phyloP scores from a whole-genome alignment of 1,284 basidiomycete genomes.

The Ustilago nuda region DNA sequence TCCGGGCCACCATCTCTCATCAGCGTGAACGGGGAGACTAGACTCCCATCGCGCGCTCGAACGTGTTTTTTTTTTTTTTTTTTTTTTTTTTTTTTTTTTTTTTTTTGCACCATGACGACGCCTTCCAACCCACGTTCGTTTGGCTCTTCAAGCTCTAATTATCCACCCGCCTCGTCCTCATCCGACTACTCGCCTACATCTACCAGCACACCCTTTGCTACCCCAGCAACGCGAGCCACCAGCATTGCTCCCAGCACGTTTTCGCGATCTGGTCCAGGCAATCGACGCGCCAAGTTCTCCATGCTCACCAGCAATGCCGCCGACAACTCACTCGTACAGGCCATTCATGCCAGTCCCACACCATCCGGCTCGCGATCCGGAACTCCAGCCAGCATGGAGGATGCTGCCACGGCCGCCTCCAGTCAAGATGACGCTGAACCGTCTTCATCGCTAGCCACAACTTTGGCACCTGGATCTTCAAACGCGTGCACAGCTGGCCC shows the following conservation, averaged over 20 bases:
- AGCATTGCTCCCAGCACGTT: conserved; percentile 51
- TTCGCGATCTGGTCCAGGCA: conserved; percentile 50
- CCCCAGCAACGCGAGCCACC: conserved; percentile 46
- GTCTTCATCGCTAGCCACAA: conserved; percentile 11
- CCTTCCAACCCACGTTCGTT: conserved; percentile 48
- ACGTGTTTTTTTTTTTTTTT: conserved; percentile 9
- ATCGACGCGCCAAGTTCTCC: conserved; percentile 47
- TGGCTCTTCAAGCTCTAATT: conserved; percentile 25
- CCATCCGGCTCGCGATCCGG: conserved; percentile 43
- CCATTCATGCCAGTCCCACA: conserved; percentile 43
- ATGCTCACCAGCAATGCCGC: conserved; percentile 34
- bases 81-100: not conserved
- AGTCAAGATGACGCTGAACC: conserved; percentile 14
- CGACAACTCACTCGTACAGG: conserved; percentile 24
- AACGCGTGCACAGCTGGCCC: conserved; percentile 8
- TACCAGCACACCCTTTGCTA: conserved; percentile 51
- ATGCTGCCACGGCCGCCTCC: conserved; percentile 9
- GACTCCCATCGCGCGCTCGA: conserved; percentile 24
- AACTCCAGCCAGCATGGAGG: conserved; percentile 45
- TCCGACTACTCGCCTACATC: conserved; percentile 53
- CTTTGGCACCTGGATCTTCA: conserved; percentile 10
- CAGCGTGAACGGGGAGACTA: conserved; percentile 12
- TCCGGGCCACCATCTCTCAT: not conserved
- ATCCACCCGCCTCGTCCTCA: conserved; percentile 37
- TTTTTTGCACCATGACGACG: conserved; percentile 38